A percentile compares a stretch with the other conserved stretches of the same genome.
These are phyloP conservation scores for Mycena polygramma DNA, from an alignment of 768 basidiomycete species.

Conservation along the genomic window DNA sequence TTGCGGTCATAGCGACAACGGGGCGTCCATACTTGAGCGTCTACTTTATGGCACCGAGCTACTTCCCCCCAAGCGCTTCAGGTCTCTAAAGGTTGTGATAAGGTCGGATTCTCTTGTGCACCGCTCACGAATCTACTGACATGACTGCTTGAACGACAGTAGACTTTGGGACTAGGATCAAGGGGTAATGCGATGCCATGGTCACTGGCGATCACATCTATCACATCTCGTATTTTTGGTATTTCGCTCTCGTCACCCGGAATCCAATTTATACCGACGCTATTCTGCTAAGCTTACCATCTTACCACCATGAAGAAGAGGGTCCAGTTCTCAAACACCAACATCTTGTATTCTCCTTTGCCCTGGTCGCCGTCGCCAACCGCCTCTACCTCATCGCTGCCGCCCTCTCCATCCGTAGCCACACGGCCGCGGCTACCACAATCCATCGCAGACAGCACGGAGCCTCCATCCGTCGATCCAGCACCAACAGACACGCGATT, in stretches of 20 bases:
- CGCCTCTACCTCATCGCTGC: conserved; percentile 27
- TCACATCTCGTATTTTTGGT: neutral
- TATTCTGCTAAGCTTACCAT: neutral
- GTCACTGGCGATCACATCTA: neutral
- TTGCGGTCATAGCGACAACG: neutral
- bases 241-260: neutral
- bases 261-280: conserved; percentile 11
- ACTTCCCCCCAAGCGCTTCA: no score
- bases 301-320: conserved; percentile 27
- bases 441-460: no score
- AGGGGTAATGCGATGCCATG: neutral
- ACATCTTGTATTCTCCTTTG: conserved; percentile 34
- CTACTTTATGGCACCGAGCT: no score
- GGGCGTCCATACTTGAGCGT: neutral
- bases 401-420: conserved; percentile 21
- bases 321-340: conserved; percentile 34
- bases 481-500: no score
- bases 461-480: neutral
- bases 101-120: no score
- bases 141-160: no score
- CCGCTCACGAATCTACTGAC: no score
- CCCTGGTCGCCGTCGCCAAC: conserved; percentile 23
- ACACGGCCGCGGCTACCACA: conserved; percentile 2
- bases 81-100: no score
- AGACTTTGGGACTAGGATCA: neutral